A percentile compares a stretch with the other conserved stretches of the same genome.
These are phyloP conservation scores for Debaryomyces maramus DNA, from an alignment of 805 yeast genomes.

Conservation along the genomic window DNA sequence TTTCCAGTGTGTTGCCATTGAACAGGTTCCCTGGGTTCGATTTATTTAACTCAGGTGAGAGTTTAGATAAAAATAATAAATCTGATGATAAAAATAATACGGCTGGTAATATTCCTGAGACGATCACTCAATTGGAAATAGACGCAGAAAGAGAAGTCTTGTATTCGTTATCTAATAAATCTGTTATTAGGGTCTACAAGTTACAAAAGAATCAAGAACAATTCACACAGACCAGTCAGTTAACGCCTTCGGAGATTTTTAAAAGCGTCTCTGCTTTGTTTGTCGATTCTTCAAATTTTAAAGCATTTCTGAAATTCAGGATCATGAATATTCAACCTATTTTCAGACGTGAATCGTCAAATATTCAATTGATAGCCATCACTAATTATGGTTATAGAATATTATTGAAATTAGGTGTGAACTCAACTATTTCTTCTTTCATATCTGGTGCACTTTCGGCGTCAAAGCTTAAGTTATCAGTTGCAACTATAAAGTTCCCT, in stretches of 20 bases:
- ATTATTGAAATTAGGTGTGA: conserved; percentile 52
- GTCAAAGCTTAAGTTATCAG: conserved; percentile 34
- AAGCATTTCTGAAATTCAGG: conserved; percentile 49
- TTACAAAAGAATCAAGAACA: conserved; percentile 47
- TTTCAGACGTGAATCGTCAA: conserved; percentile 61
- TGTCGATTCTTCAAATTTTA: conserved; percentile 56
- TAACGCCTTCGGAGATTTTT: conserved; percentile 47
- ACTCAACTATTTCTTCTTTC: conserved; percentile 24
- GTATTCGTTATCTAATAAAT: conserved; percentile 79
- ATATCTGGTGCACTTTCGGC: conserved; percentile 21
- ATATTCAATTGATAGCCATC: conserved; percentile 72
- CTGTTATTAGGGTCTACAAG: conserved; percentile 78
- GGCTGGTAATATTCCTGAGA: conserved; percentile 46
- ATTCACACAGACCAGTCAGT: conserved; percentile 34
- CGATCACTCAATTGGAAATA: conserved; percentile 60
- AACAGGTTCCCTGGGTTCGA: conserved; percentile 35
- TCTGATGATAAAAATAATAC: conserved; percentile 12
- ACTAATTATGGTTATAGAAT: conserved; percentile 84
- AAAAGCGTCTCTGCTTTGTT: conserved; percentile 51
- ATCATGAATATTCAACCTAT: conserved; percentile 66
- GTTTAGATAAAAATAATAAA: conserved; percentile 2
- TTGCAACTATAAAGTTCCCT: conserved; percentile 59
- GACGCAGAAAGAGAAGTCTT: conserved; percentile 78
- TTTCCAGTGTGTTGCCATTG: conserved; percentile 38
- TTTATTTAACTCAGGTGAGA: conserved; percentile 21